phyloP scores from a whole-genome alignment of 1,139 yeast genomes.

The Pichia inconspicua region DNA sequence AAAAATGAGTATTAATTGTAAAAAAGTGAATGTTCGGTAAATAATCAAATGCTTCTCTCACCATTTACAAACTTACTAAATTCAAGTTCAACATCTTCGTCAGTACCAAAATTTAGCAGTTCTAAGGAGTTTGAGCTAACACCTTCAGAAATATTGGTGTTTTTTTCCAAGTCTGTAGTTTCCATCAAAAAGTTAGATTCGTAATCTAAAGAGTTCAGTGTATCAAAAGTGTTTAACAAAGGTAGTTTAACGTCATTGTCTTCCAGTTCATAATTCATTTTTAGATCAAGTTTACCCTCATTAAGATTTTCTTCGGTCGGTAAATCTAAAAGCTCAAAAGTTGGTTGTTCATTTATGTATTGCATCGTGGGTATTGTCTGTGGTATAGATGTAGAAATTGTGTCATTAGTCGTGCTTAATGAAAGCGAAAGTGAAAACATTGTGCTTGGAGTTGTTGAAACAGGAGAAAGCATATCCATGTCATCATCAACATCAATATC shows the following conservation, averaged over 20 bases:
- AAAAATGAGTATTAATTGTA: background rate
- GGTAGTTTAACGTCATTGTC: background rate
- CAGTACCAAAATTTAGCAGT: slow-evolving; percentile 1
- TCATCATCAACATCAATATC: slow-evolving; percentile 8
- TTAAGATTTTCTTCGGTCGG: slow-evolving; percentile 7
- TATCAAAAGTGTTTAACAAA: slow-evolving; percentile 5
- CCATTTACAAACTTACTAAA: slow-evolving; percentile 26
- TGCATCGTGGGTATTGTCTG: background rate
- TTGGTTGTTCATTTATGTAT: slow-evolving; percentile 7
- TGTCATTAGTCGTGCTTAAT: slow-evolving; percentile 22
- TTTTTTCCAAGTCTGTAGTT: background rate
- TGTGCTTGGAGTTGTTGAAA: slow-evolving; percentile 24
- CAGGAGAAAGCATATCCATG: slow-evolving; percentile 16
- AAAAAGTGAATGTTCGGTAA: background rate
- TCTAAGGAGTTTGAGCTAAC: background rate
- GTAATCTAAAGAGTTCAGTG: slow-evolving; percentile 1
- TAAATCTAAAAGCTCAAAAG: slow-evolving; percentile 11
- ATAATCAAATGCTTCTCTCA: background rate
- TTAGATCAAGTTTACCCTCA: slow-evolving; percentile 1
- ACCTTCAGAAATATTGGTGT: background rate
- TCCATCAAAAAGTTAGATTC: background rate
- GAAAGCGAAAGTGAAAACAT: slow-evolving; percentile 18
- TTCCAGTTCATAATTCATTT: slow-evolving; percentile 2
- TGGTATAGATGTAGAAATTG: slow-evolving; percentile 4
- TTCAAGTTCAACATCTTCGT: slow-evolving; percentile 22